Evolutionary conservation across 2,329 filamentous ascomycete species (phyloP).

Genomic region (Ophidiomyces ophidiicola): DNA sequence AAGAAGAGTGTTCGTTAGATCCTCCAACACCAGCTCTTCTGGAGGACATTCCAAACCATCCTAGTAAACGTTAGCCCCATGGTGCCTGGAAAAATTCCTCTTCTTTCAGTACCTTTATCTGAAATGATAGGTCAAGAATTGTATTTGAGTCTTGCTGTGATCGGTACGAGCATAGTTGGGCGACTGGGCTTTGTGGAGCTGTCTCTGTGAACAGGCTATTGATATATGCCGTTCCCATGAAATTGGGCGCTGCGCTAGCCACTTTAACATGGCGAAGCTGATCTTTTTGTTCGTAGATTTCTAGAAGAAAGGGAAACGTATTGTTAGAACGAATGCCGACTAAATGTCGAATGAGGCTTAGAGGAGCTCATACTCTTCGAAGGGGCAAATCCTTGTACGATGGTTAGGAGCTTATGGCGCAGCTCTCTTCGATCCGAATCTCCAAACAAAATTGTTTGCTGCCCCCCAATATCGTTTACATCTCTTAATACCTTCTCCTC

Average conservation of each 20-base stretch:
- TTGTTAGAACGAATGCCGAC: too few relatives aligned
- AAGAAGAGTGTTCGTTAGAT: constrained; percentile 1
- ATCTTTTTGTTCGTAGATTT: neutral
- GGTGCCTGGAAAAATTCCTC: neutral
- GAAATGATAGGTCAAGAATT: neutral
- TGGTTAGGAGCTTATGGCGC: constrained; percentile 24
- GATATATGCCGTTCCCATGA: constrained; percentile 4
- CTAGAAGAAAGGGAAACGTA: neutral
- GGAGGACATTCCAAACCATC: constrained; percentile 5
- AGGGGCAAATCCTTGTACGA: constrained; percentile 47
- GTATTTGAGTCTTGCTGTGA: neutral
- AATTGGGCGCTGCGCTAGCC: neutral
- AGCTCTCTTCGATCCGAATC: constrained; percentile 17
- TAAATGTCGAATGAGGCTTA: neutral
- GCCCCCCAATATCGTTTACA: constrained; percentile 50
- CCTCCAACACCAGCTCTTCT: neutral
- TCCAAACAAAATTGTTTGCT: constrained; percentile 41
- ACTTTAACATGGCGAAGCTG: neutral
- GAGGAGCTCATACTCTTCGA: constrained; percentile 48
- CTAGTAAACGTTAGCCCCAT: constrained; percentile 1
- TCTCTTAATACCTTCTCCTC: constrained; percentile 43
- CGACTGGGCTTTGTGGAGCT: neutral
- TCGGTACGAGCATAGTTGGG: constrained; percentile 7
- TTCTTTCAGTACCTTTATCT: constrained; percentile 5
- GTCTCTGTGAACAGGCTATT: constrained; percentile 3